Evolutionary conservation across 164 flowering plant species (phyloP).

Genomic region (Annona squamosa): DNA sequence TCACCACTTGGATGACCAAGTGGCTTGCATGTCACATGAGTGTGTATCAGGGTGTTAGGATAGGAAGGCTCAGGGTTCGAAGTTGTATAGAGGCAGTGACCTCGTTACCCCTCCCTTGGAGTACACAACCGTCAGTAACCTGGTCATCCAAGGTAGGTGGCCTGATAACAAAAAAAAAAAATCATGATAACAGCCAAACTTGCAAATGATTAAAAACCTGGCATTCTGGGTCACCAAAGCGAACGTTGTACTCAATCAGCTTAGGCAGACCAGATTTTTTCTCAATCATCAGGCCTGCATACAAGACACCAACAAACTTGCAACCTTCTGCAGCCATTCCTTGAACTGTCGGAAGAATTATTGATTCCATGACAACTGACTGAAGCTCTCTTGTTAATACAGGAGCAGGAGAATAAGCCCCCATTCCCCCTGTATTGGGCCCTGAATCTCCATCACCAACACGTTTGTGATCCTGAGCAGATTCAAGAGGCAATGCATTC

Average conservation of each 20-base stretch:
- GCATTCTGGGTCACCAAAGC: conserved; percentile 99
- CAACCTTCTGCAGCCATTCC: conserved; percentile 94
- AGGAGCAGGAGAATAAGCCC: conserved; percentile 97
- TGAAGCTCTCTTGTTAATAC: conserved; percentile 72
- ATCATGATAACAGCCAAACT: neutral
- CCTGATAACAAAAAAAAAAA: neutral
- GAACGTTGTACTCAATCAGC: conserved; percentile 92
- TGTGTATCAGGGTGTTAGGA: no score
- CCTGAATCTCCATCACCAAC: conserved; percentile 98
- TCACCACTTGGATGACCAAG: no score
- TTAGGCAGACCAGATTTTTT: conserved; percentile 83
- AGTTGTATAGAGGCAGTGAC: no score
- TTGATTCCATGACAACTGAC: conserved; percentile 68
- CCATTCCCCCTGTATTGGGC: conserved; percentile 98
- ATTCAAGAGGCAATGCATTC: conserved; percentile 83
- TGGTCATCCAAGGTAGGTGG: no score
- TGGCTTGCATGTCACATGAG: no score
- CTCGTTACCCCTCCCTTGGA: no score
- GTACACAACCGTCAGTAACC: no score
- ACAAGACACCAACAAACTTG: conserved; percentile 91
- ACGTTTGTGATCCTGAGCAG: conserved; percentile 96
- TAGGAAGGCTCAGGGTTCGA: no score
- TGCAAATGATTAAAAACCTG: conserved; percentile 42
- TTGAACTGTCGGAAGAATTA: conserved; percentile 78
- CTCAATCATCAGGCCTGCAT: conserved; percentile 97